phyloP scores from a whole-genome alignment of 495 filamentous ascomycete species.

The Penicillium manginii region DNA sequence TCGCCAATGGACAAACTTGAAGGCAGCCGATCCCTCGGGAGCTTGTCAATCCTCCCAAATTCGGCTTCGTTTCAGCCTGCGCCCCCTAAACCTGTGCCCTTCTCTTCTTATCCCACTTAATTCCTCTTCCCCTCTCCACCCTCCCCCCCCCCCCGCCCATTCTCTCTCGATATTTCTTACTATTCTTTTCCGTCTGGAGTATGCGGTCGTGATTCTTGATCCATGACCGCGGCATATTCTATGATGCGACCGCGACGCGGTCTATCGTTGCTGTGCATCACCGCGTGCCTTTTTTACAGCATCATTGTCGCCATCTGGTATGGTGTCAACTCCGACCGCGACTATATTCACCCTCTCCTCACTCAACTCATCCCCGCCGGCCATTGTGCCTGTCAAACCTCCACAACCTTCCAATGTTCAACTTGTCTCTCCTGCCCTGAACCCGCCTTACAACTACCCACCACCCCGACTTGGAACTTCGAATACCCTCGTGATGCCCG shows the following conservation, averaged over 20 bases:
- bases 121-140: not conserved
- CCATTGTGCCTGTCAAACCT: constrained; percentile 46
- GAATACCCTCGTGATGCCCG: constrained; percentile 37
- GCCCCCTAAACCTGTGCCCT: not conserved
- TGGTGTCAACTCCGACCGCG: constrained; percentile 44
- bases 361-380: constrained; percentile 46
- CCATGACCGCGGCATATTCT: constrained; percentile 32
- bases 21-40: constrained; percentile 12
- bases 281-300: constrained; percentile 21
- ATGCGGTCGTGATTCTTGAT: constrained; percentile 8
- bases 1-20: constrained; percentile 7
- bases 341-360: constrained; percentile 42
- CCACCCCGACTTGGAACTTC: constrained; percentile 36
- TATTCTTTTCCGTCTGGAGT: not conserved
- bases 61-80: constrained; percentile 9
- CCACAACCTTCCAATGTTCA: constrained; percentile 45
- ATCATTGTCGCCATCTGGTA: constrained; percentile 39
- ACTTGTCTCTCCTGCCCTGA: constrained; percentile 43
- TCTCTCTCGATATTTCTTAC: too few relatives aligned
- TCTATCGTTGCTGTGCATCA: constrained; percentile 28
- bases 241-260: constrained; percentile 31
- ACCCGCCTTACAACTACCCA: constrained; percentile 15
- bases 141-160: not conserved
- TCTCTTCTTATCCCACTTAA: too few relatives aligned
- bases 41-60: constrained; percentile 11